Conservation (phyloP, 352 stramenopile species). For the Globisporangium perplexum region DNA sequence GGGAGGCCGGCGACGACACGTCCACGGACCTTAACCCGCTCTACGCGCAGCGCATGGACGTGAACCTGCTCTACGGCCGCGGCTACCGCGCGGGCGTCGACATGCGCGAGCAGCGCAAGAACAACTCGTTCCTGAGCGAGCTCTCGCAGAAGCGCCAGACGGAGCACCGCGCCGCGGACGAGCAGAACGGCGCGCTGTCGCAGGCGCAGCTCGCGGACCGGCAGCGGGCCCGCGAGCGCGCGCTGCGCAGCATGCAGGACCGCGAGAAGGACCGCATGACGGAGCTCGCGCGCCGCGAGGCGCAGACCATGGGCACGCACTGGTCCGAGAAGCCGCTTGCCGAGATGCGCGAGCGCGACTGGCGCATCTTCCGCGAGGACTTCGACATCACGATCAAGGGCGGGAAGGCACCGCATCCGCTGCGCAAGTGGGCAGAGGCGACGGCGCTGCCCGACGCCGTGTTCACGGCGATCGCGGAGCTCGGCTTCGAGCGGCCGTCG, state of each 20-base stretch:
- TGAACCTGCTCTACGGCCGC: constrained; percentile 89
- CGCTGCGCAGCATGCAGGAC: constrained; percentile 68
- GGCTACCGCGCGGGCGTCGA: constrained; percentile 92
- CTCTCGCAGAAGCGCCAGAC: constrained; percentile 84
- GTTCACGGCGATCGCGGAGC: constrained; percentile 85
- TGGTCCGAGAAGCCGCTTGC: constrained; percentile 93
- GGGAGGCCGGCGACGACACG: constrained; percentile 91
- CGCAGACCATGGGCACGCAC: constrained; percentile 77
- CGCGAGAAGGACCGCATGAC: constrained; percentile 49
- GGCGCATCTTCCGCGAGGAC: constrained; percentile 99
- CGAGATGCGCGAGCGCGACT: constrained; percentile 97
- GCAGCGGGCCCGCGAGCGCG: constrained; percentile 63
- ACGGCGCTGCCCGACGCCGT: constrained; percentile 56
- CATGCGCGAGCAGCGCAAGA: constrained; percentile 90
- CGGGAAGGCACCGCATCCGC: constrained; percentile 84
- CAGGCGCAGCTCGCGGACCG: constrained; percentile 53
- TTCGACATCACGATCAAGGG: constrained; percentile 97
- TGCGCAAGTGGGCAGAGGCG: constrained; percentile 92
- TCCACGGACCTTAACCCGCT: constrained; percentile 88
- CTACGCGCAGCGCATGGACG: constrained; percentile 84
- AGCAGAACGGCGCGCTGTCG: constrained; percentile 52
- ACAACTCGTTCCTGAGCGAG: constrained; percentile 85
- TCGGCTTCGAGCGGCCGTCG: constrained; percentile 95
- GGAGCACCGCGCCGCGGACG: constrained; percentile 66
- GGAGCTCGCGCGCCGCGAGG: constrained; percentile 64